These are phyloP conservation scores for Corymbia calophylla DNA, from an alignment of 441 rosid species.

Conservation along the genomic window DNA sequence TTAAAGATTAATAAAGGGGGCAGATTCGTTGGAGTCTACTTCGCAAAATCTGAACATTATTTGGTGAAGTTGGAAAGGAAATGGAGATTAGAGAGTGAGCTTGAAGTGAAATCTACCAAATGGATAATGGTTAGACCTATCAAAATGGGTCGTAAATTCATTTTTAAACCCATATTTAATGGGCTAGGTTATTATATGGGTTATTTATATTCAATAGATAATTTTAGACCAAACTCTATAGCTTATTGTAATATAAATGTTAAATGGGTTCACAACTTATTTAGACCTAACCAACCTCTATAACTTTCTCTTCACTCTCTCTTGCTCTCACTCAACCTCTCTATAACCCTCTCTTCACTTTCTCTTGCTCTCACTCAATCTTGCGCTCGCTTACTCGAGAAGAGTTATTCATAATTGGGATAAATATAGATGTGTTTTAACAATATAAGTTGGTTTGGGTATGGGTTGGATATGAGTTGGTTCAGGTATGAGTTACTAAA, in stretches of 20 bases:
- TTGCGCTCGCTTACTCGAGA: accelerated
- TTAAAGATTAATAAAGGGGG: neutral
- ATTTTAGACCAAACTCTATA: neutral
- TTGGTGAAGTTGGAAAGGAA: neutral
- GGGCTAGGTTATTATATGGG: neutral
- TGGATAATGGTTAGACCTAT: neutral
- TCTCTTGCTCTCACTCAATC: neutral
- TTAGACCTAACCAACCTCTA: neutral
- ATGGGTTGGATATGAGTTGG: neutral
- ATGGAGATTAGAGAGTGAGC: neutral
- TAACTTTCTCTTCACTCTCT: no score
- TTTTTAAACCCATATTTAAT: no score
- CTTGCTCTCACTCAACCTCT: neutral
- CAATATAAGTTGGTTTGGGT: accelerated
- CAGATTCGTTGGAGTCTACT: neutral
- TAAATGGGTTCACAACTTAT: neutral
- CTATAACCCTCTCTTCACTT: neutral
- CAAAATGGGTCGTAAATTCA: neutral
- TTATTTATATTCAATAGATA: no score
- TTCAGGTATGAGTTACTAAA: neutral
- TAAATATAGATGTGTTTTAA: no score
- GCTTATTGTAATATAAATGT: neutral
- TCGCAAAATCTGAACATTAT: neutral
- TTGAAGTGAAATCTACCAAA: neutral
- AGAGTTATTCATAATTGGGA: neutral